phyloP scores from a whole-genome alignment of 495 filamentous ascomycete species.

The Pseudomonodictys pantanalensis region DNA sequence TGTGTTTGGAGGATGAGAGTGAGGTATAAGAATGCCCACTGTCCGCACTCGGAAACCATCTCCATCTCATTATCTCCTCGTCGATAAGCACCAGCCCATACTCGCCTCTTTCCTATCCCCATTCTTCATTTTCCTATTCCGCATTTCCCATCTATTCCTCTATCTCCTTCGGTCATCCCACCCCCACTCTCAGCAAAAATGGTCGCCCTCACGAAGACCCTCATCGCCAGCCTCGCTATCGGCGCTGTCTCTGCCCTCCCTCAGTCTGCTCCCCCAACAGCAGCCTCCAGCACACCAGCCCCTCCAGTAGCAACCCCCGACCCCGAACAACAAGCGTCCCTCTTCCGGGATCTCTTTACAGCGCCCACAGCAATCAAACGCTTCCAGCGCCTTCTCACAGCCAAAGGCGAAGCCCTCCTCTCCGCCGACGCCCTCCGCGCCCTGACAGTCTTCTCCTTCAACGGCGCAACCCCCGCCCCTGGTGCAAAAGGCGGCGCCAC shows the following conservation, averaged over 20 bases:
- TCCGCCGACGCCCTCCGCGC: constrained; percentile 16
- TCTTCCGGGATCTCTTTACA: constrained; percentile 11
- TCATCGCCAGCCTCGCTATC: constrained; percentile 30
- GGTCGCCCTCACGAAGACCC: constrained; percentile 16
- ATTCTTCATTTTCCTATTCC: constrained; percentile 9
- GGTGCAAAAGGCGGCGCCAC: constrained; percentile 20
- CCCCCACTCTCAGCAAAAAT: constrained; percentile 27
- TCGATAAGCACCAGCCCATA: constrained; percentile 7
- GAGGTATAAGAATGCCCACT: constrained; percentile 2
- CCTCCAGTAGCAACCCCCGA: not conserved
- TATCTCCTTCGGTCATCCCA: constrained; percentile 26
- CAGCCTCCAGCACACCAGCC: not conserved
- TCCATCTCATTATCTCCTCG: constrained; percentile 19
- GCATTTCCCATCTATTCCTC: not conserved
- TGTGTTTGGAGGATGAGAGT: not conserved
- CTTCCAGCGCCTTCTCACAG: constrained; percentile 29
- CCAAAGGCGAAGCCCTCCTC: constrained; percentile 18
- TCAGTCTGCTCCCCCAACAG: constrained; percentile 2
- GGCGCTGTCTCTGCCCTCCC: constrained; percentile 15
- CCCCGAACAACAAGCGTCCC: not conserved
- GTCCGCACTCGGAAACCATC: not conserved
- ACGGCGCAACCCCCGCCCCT: constrained; percentile 13
- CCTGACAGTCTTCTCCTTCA: constrained; percentile 36
- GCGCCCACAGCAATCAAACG: constrained; percentile 29
- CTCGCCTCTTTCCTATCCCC: too few species aligned